phyloP scores from a whole-genome alignment of 345 rosid species.

The Hypericum androsaemum region DNA sequence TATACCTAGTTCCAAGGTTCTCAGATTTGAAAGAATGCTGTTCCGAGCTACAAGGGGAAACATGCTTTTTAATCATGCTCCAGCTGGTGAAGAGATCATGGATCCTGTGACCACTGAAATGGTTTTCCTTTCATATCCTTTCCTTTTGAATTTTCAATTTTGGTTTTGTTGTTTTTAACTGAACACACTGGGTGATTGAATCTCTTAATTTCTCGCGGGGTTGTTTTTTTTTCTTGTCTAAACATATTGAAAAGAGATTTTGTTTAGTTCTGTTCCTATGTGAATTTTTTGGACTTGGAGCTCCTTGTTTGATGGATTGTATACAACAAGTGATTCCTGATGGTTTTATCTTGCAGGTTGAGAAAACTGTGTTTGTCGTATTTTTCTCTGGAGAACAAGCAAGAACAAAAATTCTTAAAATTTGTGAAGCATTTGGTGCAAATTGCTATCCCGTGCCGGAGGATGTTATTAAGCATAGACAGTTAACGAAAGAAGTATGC shows the following conservation, averaged over 20 bases:
- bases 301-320: not conserved
- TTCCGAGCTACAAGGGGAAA: slow-evolving; percentile 98
- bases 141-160: not conserved
- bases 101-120: slow-evolving; percentile 81
- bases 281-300: too few species aligned
- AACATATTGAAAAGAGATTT: too few species aligned
- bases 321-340: slow-evolving; percentile 7
- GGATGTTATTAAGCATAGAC: slow-evolving; percentile 76
- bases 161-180: not conserved
- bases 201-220: not conserved
- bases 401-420: slow-evolving; percentile 66
- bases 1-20: slow-evolving; percentile 56
- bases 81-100: slow-evolving; percentile 82
- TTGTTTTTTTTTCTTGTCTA: not conserved
- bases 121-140: slow-evolving; percentile 32
- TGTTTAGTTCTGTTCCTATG: too few species aligned
- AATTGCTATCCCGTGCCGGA: slow-evolving; percentile 94
- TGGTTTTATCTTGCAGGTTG: slow-evolving; percentile 42
- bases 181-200: too few species aligned
- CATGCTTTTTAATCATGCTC: slow-evolving; percentile 90
- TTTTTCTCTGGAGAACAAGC: slow-evolving; percentile 99
- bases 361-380: slow-evolving; percentile 78
- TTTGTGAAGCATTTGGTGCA: slow-evolving; percentile 96
- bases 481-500: slow-evolving; percentile 86
- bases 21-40: slow-evolving; percentile 83